These are phyloP conservation scores for Phytophthora foliorum DNA, from an alignment of 352 stramenopile genomes.

Conservation along the genomic window DNA sequence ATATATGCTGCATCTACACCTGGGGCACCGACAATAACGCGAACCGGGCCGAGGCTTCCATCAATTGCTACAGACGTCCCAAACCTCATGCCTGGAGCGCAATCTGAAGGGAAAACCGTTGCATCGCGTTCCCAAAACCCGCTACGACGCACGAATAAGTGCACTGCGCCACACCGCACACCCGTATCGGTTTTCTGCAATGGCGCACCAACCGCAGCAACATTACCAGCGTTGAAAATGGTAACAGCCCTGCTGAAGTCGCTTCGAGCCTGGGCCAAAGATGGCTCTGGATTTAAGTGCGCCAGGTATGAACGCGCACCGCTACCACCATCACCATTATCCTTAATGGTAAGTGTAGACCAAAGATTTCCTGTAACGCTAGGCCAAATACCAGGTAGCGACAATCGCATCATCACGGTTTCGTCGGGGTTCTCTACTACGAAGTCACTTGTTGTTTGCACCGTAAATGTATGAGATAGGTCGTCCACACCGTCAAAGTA, in stretches of 20 bases:
- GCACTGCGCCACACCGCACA: slow-evolving; percentile 65
- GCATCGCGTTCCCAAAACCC: slow-evolving; percentile 78
- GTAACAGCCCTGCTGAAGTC: slow-evolving; percentile 64
- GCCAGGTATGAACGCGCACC: slow-evolving; percentile 75
- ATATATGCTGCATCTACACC: slow-evolving; percentile 64
- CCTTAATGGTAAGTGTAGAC: slow-evolving; percentile 88
- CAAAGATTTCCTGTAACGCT: slow-evolving; percentile 89
- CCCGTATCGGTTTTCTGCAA: slow-evolving; percentile 45
- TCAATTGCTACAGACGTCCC: slow-evolving; percentile 79
- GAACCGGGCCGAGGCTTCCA: slow-evolving; percentile 61
- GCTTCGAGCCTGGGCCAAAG: slow-evolving; percentile 45
- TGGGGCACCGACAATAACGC: slow-evolving; percentile 77
- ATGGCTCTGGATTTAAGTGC: slow-evolving; percentile 52
- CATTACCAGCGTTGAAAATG: slow-evolving; percentile 71
- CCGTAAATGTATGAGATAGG: slow-evolving; percentile 64
- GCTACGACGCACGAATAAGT: slow-evolving; percentile 71
- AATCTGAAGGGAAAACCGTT: slow-evolving; percentile 61
- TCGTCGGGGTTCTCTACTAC: slow-evolving; percentile 94
- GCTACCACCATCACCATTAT: slow-evolving; percentile 93
- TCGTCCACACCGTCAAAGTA: slow-evolving; percentile 71
- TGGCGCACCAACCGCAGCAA: slow-evolving; percentile 76
- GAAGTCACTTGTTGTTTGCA: slow-evolving; percentile 91
- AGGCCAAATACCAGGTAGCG: slow-evolving; percentile 94
- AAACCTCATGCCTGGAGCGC: slow-evolving; percentile 59
- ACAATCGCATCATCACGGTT: slow-evolving; percentile 90